Evolutionary conservation across 2,329 filamentous ascomycete species (phyloP).

Genomic region (Aureobasidium sp.): DNA sequence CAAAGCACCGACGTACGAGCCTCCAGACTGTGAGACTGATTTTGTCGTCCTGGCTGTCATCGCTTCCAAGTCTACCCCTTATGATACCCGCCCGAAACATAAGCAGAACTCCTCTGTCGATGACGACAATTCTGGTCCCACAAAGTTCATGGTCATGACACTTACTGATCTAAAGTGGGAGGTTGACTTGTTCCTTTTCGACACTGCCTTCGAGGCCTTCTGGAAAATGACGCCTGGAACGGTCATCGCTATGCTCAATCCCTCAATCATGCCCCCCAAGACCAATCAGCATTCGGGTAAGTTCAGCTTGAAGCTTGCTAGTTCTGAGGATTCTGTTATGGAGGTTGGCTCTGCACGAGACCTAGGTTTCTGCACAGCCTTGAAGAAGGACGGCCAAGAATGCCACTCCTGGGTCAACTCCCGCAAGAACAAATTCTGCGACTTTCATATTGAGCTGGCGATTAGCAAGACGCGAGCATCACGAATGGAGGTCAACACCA

Average conservation of each 20-base stretch:
- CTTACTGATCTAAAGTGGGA: conserved; percentile 86
- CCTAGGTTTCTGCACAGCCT: conserved; percentile 76
- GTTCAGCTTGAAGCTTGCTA: conserved; percentile 79
- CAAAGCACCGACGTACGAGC: conserved; percentile 72
- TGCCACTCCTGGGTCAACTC: conserved; percentile 83
- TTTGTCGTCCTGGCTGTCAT: conserved; percentile 84
- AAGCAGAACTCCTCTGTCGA: conserved; percentile 35
- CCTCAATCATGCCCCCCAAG: conserved; percentile 79
- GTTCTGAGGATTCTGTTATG: conserved; percentile 78
- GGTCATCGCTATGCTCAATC: conserved; percentile 85
- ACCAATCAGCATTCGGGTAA: conserved; percentile 64
- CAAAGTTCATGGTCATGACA: conserved; percentile 86
- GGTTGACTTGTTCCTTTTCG: conserved; percentile 86
- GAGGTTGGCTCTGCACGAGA: conserved; percentile 82
- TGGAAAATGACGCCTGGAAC: conserved; percentile 94
- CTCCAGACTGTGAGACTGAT: conserved; percentile 76
- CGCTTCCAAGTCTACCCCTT: conserved; percentile 78
- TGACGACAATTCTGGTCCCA: conserved; percentile 40
- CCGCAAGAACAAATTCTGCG: conserved; percentile 81
- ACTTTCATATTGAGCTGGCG: conserved; percentile 81
- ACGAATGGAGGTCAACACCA: conserved; percentile 72
- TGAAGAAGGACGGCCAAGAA: conserved; percentile 73
- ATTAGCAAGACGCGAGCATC: conserved; percentile 60
- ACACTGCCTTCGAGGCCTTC: conserved; percentile 80
- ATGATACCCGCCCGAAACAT: conserved; percentile 46